phyloP scores from a whole-genome alignment of 75 land plant species.

The Sequoia sempervirens region DNA sequence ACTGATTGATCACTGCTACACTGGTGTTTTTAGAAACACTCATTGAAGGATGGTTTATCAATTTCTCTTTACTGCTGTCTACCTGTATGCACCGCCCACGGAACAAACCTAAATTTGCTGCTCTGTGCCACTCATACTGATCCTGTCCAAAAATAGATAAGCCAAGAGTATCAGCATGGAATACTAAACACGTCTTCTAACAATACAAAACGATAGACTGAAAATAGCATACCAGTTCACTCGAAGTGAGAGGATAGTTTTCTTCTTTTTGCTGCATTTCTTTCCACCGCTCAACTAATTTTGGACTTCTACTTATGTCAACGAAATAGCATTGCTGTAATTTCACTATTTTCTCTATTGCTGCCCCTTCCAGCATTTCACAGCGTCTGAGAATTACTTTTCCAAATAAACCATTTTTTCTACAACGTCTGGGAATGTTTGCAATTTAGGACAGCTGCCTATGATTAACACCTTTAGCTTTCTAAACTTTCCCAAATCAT shows the following conservation, averaged over 20 bases:
- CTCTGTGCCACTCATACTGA: background rate
- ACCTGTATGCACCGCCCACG: background rate
- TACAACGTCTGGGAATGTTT: background rate
- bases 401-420: background rate
- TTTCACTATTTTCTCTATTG: background rate
- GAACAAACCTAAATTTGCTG: background rate
- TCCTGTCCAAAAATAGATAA: background rate
- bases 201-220: no score
- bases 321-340: background rate
- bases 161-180: background rate
- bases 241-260: no score
- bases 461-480: background rate
- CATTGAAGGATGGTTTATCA: background rate
- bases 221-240: no score
- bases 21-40: background rate
- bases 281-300: background rate
- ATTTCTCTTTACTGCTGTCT: background rate
- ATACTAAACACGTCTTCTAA: no score
- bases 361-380: background rate
- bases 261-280: background rate
- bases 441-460: background rate
- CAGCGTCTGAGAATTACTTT: background rate
- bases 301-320: background rate
- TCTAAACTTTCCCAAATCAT: background rate
- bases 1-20: background rate